Evolutionary conservation across 2,329 filamentous ascomycete species (phyloP).

Genomic region (Botrytis tulipae): DNA sequence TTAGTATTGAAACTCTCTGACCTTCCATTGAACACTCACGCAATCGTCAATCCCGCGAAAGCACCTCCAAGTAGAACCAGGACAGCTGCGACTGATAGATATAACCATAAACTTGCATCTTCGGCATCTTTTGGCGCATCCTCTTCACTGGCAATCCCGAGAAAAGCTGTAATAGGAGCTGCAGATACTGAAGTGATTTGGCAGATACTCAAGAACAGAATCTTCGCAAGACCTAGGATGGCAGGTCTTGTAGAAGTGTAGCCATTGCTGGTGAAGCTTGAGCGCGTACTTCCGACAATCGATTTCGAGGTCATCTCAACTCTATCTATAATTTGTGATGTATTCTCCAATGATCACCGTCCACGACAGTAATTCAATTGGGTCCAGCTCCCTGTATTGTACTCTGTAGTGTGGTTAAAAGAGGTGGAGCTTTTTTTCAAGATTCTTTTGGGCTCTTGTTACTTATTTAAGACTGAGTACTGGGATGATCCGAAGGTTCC

Average conservation of each 20-base stretch:
- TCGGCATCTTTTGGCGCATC: constrained; percentile 50
- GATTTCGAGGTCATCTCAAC: constrained; percentile 30
- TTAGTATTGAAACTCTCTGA: constrained; percentile 18
- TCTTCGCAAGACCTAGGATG: constrained; percentile 51
- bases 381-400: constrained; percentile 7
- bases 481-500: background rate
- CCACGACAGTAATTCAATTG: constrained; percentile 20
- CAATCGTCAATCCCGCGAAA: constrained; percentile 91
- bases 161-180: constrained; percentile 39
- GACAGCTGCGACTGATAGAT: constrained; percentile 72
- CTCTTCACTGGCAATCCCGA: constrained; percentile 48
- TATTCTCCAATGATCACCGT: constrained; percentile 17
- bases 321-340: constrained; percentile 9
- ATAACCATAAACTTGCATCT: constrained; percentile 73
- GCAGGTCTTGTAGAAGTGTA: constrained; percentile 47
- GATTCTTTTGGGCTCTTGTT: background rate
- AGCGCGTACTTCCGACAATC: constrained; percentile 22
- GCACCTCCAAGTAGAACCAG: constrained; percentile 87
- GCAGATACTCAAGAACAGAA: constrained; percentile 50
- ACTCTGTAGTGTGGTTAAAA: background rate
- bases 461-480: background rate
- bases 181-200: constrained; percentile 38
- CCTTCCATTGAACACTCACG: constrained; percentile 50
- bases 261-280: constrained; percentile 32
- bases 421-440: constrained; percentile 4